Conservation (phyloP, 768 basidiomycete species). For the Mycena epipterygia region DNA sequence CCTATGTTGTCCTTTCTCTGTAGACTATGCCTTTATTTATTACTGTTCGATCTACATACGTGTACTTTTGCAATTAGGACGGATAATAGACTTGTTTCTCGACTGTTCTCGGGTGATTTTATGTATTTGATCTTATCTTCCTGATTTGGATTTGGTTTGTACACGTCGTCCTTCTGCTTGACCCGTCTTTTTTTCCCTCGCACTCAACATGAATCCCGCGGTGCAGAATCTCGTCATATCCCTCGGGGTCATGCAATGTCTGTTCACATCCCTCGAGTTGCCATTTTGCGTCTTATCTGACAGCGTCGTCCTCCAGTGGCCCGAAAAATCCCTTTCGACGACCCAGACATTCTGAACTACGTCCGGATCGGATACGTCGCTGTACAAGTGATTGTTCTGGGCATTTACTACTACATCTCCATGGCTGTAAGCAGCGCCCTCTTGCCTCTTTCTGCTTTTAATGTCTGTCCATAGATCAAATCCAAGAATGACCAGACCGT, state of each 20-base stretch:
- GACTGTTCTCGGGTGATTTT: too few relatives aligned
- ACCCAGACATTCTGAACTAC: slow-evolving; percentile 84
- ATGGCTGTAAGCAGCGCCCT: slow-evolving; percentile 64
- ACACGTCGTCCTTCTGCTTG: slow-evolving; percentile 3
- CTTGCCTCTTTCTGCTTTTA: not conserved
- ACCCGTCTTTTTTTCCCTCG: not conserved
- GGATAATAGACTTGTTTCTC: slow-evolving; percentile 10
- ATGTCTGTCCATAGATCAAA: slow-evolving; percentile 74
- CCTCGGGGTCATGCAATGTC: slow-evolving; percentile 93
- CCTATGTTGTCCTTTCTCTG: slow-evolving; percentile 33
- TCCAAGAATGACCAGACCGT: slow-evolving; percentile 96
- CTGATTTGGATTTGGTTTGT: not conserved
- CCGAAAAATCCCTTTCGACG: slow-evolving; percentile 90
- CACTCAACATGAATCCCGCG: slow-evolving; percentile 74
- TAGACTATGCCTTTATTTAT: slow-evolving; percentile 36
- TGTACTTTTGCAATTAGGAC: slow-evolving; percentile 29
- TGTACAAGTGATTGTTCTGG: slow-evolving; percentile 79
- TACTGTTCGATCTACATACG: slow-evolving; percentile 31
- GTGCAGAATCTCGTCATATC: slow-evolving; percentile 90
- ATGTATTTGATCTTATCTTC: not conserved
- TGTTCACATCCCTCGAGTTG: slow-evolving; percentile 26
- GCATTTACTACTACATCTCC: slow-evolving; percentile 85
- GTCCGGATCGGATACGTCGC: slow-evolving; percentile 88
- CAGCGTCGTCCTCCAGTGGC: slow-evolving; percentile 70
- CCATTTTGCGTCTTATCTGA: not conserved